Percentiles rank a stretch among this genome's conserved stretches.
Evolutionary conservation across 768 basidiomycete genomes (phyloP).

Genomic region (Cystofilobasidium macerans): DNA sequence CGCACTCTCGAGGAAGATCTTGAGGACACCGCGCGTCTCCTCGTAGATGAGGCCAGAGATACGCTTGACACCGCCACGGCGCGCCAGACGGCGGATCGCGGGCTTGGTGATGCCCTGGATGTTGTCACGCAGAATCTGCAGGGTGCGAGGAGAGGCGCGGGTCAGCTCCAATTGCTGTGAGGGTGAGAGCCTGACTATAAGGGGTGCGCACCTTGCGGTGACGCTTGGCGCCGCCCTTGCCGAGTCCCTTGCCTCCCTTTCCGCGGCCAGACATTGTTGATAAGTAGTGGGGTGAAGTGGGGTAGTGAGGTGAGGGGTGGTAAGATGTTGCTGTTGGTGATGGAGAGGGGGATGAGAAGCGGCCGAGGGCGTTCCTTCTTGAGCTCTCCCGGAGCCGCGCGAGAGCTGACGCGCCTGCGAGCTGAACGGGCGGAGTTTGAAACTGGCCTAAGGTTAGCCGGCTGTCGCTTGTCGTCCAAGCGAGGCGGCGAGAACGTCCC

Average conservation of each 20-base stretch:
- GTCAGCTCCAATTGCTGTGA: background rate
- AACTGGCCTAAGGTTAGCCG: too few species aligned
- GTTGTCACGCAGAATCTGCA: slow-evolving; percentile 41
- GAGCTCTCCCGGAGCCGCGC: too few species aligned
- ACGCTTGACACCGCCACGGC: slow-evolving; percentile 49
- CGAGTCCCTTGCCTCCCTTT: slow-evolving; percentile 69
- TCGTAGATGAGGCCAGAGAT: slow-evolving; percentile 44
- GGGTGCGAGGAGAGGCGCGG: slow-evolving; percentile 38
- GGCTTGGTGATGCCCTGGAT: slow-evolving; percentile 45
- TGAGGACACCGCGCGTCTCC: slow-evolving; percentile 48
- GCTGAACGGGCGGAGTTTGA: too few species aligned
- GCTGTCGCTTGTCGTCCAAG: too few species aligned
- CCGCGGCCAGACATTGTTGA: slow-evolving; percentile 8
- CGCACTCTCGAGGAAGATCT: slow-evolving; percentile 41
- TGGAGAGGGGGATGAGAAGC: background rate
- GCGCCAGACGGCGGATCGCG: slow-evolving; percentile 47
- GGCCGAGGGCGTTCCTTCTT: background rate
- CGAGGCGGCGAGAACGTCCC: too few species aligned
- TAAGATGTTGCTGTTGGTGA: background rate
- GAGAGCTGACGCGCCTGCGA: too few species aligned
- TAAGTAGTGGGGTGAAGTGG: background rate
- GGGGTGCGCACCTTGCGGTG: slow-evolving; percentile 56
- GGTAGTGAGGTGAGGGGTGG: background rate
- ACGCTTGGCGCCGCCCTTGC: slow-evolving; percentile 88
- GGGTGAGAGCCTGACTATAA: background rate